Base-by-base conservation (phyloP, 2,329 filamentous ascomycete species). In the Aspergillus niger region DNA sequence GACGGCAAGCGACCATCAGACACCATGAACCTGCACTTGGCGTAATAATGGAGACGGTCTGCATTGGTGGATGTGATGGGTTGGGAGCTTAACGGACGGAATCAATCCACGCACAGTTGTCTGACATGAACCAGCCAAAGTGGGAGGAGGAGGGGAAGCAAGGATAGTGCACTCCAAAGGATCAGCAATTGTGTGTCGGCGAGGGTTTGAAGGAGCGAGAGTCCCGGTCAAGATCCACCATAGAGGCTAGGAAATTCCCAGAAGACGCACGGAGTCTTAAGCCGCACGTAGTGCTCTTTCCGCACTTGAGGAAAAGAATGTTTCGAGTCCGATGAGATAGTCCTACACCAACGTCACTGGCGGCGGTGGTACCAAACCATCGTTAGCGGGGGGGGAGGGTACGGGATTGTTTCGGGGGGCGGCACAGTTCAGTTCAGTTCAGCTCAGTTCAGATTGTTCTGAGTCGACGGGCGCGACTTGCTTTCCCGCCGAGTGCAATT, bases 1-100 rank as follows among this genome's bases (percentile, higher is more conserved):
- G 68, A 69, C 68, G 66, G 67, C 67, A 65, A 64, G 59, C 62
- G 65, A 73, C 71, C 72, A 73, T 70, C 69, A 70, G 65, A 72
- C 70, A 72, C 69, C 70, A 72, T 70, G 65, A 69, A 70, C 67
- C 64, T 66, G 65, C 68, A 67, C 68, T 70, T 68, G 65, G 65
- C 65, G 67, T 67, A 57, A 51, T 58, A 58, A 64, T 67, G 66
- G 67, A 70, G 64, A 64, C 70, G 70, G 70, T 70, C 71, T 72
- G 72, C 73, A 75, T 75, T 70, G 69, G 69, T 70, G 69, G 67
- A 67, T 61, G 64, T 59, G 60, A 62, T 55, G 63, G 60, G 20
- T 26, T 55, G 59, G 65, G 10, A 58, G 57, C 62, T 63, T 55
- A 63, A 58, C 58, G 61, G 36, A 28, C 39, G 11, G 26, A 20